These are phyloP conservation scores for Eremomyces bilateralis DNA, from an alignment of 495 filamentous ascomycete genomes.

Conservation along the genomic window DNA sequence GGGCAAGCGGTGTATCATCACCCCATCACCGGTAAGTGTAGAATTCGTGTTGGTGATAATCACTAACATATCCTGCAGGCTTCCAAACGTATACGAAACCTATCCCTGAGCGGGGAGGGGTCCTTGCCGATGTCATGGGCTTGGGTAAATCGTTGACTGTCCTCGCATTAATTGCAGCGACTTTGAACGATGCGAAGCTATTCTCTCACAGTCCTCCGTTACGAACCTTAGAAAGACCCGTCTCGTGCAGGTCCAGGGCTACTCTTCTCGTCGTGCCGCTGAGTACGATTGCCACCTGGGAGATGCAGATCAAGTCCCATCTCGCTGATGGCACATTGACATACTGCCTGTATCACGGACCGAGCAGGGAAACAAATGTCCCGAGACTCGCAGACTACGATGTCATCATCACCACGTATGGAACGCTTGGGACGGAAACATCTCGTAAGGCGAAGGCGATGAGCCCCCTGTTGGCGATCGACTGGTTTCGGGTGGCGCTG, in stretches of 20 bases:
- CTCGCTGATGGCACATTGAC: slow-evolving; percentile 34
- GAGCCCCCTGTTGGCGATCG: slow-evolving; percentile 51
- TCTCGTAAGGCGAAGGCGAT: slow-evolving; percentile 29
- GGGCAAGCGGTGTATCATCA: slow-evolving; percentile 47
- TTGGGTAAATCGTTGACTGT: slow-evolving; percentile 86
- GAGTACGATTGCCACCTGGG: slow-evolving; percentile 81
- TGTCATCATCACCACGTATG: slow-evolving; percentile 80
- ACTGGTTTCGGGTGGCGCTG: slow-evolving; percentile 88
- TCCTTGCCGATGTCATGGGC: slow-evolving; percentile 96
- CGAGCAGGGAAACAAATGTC: slow-evolving; percentile 42
- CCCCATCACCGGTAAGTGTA: too few relatives aligned
- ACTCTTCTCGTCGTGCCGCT: slow-evolving; percentile 83
- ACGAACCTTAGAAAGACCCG: too few relatives aligned
- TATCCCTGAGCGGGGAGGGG: slow-evolving; percentile 42
- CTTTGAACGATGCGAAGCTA: slow-evolving; percentile 41
- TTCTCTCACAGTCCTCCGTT: too few relatives aligned
- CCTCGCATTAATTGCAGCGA: slow-evolving; percentile 47
- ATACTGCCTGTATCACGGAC: slow-evolving; percentile 71
- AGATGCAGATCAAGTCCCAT: slow-evolving; percentile 69
- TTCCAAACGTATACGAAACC: slow-evolving; percentile 42
- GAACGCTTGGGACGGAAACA: slow-evolving; percentile 62
- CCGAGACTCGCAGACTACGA: slow-evolving; percentile 47
- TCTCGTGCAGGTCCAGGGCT: background rate
- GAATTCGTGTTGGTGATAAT: too few relatives aligned
- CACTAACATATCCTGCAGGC: slow-evolving; percentile 50